Evolutionary conservation across 2,329 filamentous ascomycete species (phyloP), one percentile per base, ranked within the genome.

Genomic region (Fusarium succisae): DNA sequence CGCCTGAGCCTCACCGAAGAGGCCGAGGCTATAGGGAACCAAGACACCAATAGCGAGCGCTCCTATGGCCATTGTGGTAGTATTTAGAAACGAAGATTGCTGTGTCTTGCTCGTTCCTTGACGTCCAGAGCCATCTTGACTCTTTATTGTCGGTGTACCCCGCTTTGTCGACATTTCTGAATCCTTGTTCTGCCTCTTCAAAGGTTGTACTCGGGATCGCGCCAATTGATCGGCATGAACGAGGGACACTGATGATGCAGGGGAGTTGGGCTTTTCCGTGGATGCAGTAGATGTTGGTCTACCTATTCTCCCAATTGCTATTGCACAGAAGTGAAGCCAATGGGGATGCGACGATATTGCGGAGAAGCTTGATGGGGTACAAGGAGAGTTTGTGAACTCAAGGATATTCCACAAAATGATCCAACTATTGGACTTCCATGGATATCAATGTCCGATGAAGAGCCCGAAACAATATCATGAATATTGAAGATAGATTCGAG

Each of bases 121-220:
- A 1, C 5, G 35, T 3, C 30, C 41, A 35, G 35, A 28, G 22
- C 17, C 37, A 28, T 50, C 20, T 30, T 6, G 43, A 41, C 22
- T 43, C 43, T 59, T 72, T 17, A 39, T 20, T 9, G 28, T 68
- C 6, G 47, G 4, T 9, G 28, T 59, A 72, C 63, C 68, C 69
- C 69, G 69, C 69, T 72, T 45, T 41, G 37, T 43, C 14, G 51
- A 54, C 68, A 72, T 68, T 41, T 28, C n/a, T 26, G 41, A 28
- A 24, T 38, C 9, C 32, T 43, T 28, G 13, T 5, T 30, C 9
- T 22, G 37, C 12, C 2, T 41, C 22, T 44, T 11, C 28, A 6
- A 18, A 38, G 20, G 18, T 44, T 22, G 30, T 38, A 39, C 17
- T 54, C 20, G 20, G 35, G 18, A 37, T 35, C 24, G 28, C 8